phyloP scores from a whole-genome alignment of 352 stramenopile genomes.

The Phytophthora citricola region DNA sequence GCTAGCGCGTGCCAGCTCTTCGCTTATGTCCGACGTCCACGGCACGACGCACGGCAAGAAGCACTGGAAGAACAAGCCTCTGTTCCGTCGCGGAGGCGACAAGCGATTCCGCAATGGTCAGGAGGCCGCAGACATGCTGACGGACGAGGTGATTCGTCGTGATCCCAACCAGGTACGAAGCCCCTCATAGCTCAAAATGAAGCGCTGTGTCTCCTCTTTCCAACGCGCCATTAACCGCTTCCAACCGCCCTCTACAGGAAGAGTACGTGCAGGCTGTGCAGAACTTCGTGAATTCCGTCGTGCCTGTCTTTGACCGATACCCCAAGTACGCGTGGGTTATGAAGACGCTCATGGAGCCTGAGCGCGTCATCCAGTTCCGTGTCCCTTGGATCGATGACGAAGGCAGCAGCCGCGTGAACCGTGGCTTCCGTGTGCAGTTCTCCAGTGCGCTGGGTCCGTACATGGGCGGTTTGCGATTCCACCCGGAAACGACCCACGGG shows the following conservation, averaged over 20 bases:
- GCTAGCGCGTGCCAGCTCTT: constrained; percentile 45
- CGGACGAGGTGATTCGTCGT: constrained; percentile 75
- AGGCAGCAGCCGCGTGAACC: constrained; percentile 95
- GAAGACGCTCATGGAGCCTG: constrained; percentile 96
- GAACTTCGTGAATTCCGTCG: constrained; percentile 84
- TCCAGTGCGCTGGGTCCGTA: constrained; percentile 92
- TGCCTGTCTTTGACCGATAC: constrained; percentile 88
- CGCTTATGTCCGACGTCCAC: constrained; percentile 91
- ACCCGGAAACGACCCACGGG: constrained; percentile 89
- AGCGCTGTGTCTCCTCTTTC: constrained; percentile 22
- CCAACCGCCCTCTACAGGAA: constrained; percentile 15
- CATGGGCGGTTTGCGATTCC: constrained; percentile 96
- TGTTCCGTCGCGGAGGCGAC: constrained; percentile 96
- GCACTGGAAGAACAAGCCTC: constrained; percentile 96
- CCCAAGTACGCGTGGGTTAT: constrained; percentile 92
- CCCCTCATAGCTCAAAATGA: constrained; percentile 10
- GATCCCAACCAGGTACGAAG: constrained; percentile 72
- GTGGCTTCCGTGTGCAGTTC: constrained; percentile 98
- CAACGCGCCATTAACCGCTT: constrained; percentile 11
- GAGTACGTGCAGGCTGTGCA: constrained; percentile 78
- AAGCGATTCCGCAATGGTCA: constrained; percentile 96
- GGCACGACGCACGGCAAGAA: constrained; percentile 90
- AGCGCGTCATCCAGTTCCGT: constrained; percentile 96
- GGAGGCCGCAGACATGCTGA: constrained; percentile 96
- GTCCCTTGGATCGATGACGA: constrained; percentile 98